Conservation (phyloP, 2,329 filamentous ascomycete genomes). For the Tolypocladium pustulatum region DNA sequence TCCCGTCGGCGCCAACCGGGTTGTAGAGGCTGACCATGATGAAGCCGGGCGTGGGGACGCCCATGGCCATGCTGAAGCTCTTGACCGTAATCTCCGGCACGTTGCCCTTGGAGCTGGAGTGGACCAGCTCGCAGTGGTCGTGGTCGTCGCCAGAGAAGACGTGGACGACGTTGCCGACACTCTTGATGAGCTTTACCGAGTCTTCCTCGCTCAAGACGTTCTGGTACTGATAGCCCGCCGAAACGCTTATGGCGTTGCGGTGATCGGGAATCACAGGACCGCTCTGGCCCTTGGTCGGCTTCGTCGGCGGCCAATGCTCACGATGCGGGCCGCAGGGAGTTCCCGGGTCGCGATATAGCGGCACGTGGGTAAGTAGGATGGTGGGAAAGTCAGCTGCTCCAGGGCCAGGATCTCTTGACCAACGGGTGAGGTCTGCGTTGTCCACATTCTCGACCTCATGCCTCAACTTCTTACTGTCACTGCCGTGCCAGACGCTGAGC, state of each 20-base stretch:
- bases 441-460: constrained; percentile 50
- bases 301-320: constrained; percentile 70
- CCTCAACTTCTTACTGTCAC: constrained; percentile 41
- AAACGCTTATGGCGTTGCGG: constrained; percentile 67
- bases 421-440: constrained; percentile 25
- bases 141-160: constrained; percentile 96
- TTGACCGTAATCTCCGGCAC: constrained; percentile 88
- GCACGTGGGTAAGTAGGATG: constrained; percentile 83
- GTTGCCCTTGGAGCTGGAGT: constrained; percentile 56
- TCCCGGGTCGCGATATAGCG: constrained; percentile 69
- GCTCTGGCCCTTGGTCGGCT: constrained; percentile 47
- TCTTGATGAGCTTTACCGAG: constrained; percentile 64
- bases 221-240: constrained; percentile 86
- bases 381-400: constrained; percentile 62
- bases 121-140: constrained; percentile 88
- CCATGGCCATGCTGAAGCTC: constrained; percentile 93
- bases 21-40: constrained; percentile 87
- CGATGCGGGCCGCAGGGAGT: constrained; percentile 82
- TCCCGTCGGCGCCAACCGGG: constrained; percentile 57
- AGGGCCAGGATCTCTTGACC: constrained; percentile 27
- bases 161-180: constrained; percentile 70
- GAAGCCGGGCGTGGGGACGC: constrained; percentile 78
- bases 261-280: constrained; percentile 49
- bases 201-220: constrained; percentile 76
- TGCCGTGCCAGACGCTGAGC: constrained; percentile 52